Percentiles rank a stretch among this genome's conserved stretches.
phyloP scores from a whole-genome alignment of 768 basidiomycete species.

The Baorangia bicolor region DNA sequence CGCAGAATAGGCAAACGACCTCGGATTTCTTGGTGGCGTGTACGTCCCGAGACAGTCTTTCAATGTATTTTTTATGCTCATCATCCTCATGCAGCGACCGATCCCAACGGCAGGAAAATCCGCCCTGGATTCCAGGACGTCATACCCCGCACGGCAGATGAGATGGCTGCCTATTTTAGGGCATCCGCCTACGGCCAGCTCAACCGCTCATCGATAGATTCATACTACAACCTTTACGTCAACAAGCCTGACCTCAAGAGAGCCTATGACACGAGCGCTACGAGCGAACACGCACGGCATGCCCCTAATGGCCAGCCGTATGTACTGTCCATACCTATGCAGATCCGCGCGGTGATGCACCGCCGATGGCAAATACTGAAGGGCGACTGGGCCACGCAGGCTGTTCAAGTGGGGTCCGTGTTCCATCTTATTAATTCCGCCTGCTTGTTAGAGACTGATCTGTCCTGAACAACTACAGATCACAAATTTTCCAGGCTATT shows the following conservation, averaged over 20 bases:
- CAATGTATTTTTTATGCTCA: background rate
- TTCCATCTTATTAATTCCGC: slow-evolving; percentile 10
- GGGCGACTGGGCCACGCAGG: slow-evolving; percentile 38
- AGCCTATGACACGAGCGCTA: slow-evolving; percentile 48
- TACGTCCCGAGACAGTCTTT: slow-evolving; percentile 33
- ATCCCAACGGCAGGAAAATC: slow-evolving; percentile 54
- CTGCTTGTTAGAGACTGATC: background rate
- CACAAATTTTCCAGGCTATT: slow-evolving; percentile 24
- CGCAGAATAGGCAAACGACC: slow-evolving; percentile 55
- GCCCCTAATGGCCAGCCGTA: slow-evolving; percentile 42
- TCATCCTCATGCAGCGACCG: slow-evolving; percentile 41
- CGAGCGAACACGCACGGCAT: slow-evolving; percentile 49
- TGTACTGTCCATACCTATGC: slow-evolving; percentile 44
- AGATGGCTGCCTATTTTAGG: slow-evolving; percentile 53
- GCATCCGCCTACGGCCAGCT: slow-evolving; percentile 37
- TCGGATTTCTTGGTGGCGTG: slow-evolving; percentile 57
- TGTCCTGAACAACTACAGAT: slow-evolving; percentile 32
- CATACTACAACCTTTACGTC: slow-evolving; percentile 44
- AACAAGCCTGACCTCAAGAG: slow-evolving; percentile 42
- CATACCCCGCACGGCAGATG: slow-evolving; percentile 53
- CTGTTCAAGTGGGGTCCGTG: slow-evolving; percentile 36
- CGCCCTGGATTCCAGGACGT: slow-evolving; percentile 39
- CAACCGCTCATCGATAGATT: slow-evolving; percentile 47
- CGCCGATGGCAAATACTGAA: slow-evolving; percentile 46
- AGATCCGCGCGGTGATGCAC: slow-evolving; percentile 43